These are phyloP conservation scores for Pezicula radicicola DNA, from an alignment of 2,329 filamentous ascomycete genomes.

Conservation along the genomic window DNA sequence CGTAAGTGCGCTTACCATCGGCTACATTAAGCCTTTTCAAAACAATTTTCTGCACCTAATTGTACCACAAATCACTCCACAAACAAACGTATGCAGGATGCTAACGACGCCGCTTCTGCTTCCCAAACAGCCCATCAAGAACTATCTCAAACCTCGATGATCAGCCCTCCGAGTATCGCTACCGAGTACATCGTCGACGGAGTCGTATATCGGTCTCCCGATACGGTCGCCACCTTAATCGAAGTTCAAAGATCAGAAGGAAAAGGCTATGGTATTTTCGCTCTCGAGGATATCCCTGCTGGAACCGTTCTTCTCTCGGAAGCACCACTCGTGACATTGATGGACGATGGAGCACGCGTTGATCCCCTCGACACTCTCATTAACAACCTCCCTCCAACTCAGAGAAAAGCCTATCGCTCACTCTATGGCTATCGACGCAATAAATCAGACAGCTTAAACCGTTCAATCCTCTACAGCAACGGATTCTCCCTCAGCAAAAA, in stretches of 20 bases:
- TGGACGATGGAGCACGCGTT: conserved; percentile 11
- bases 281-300: conserved; percentile 12
- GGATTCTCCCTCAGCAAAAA: conserved; percentile 15
- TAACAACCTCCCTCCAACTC: conserved; percentile 10
- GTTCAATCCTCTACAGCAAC: conserved; percentile 21
- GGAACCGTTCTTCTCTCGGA: conserved; percentile 18
- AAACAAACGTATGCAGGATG: too few species aligned
- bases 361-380: conserved; percentile 14
- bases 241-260: conserved; percentile 11
- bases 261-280: conserved; percentile 21
- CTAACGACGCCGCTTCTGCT: neutral
- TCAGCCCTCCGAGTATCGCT: neutral
- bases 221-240: conserved; percentile 17
- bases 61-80: too few species aligned
- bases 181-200: neutral
- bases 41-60: neutral
- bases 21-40: neutral
- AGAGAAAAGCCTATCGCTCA: conserved; percentile 9
- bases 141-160: conserved; percentile 1
- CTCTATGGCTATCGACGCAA: conserved; percentile 11
- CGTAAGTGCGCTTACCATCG: neutral
- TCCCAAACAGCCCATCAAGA: neutral
- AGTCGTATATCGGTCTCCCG: conserved; percentile 10
- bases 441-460: conserved; percentile 9
- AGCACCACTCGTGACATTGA: conserved; percentile 15